Evolutionary conservation across 371 early-diverging fungal genomes (phyloP), one percentile per base, ranked within the genome.

Genomic region (Mortierella sp.): DNA sequence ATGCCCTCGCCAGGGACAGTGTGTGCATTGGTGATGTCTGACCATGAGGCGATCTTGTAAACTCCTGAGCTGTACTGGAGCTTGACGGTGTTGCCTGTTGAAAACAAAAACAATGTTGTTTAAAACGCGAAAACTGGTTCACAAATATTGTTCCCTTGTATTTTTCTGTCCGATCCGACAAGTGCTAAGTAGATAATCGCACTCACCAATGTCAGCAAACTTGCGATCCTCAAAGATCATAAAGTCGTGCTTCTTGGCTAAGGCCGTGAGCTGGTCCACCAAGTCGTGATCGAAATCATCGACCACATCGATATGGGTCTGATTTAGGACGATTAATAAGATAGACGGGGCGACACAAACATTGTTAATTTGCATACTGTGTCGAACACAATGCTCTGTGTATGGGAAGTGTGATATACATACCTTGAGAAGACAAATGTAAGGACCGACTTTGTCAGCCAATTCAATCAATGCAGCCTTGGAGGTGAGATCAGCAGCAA

Each of bases 171-270:
- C 14, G 24, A 31, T 11, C 19, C 41, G 5, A 30, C 8, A 23
- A 9, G 19, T 2, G 24, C 24, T n/a, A 48, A 30, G n/a, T 14
- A n/a, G 3, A 39, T 30, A 3, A 3, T n/a, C 37, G n/a, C 28
- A 56, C 70, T 76, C 80, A 81, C 89, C 94, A 64, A 93, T 93
- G 73, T 96, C 97, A 51, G 97, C 97, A 83, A 97, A 98, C 83
- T 97, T 97, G 76, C 98, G 91, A 84, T 98, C 99, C 80, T 98
- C 98, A 78, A 98, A 98, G 62, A 98, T 94, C 82, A 97, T 70
- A 80, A 97, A 98, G 70, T 93, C 88, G 81, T 98, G 97, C 79
- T 93, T 90, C 56, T 84, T 83, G 14, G 95, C 87, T 61, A 98
- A 84, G 0, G 70, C 84, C 37, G 81, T 78, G 39, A 98, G 89